These are phyloP conservation scores for Chlamydomonas asymmetrica DNA, from an alignment of 139 green algal genomes.

Conservation along the genomic window DNA sequence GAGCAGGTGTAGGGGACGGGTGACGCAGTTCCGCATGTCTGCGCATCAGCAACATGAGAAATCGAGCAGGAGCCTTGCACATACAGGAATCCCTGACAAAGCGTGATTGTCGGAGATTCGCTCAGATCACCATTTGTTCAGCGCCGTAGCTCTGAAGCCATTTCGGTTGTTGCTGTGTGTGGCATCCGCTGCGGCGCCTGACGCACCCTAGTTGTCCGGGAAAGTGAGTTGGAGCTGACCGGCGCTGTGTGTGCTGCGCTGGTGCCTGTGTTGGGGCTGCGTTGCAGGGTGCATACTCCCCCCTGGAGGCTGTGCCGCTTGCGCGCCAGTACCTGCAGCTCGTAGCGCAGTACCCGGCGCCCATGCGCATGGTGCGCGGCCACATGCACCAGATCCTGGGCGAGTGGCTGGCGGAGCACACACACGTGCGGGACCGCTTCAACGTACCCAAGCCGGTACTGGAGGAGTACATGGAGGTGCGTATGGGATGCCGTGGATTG, in stretches of 20 bases:
- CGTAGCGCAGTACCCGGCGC: conserved; percentile 63
- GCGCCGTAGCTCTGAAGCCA: too few species aligned
- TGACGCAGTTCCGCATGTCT: too few species aligned
- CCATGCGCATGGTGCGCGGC: conserved; percentile 83
- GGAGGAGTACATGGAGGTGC: conserved; percentile 13
- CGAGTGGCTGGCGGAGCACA: conserved; percentile 85
- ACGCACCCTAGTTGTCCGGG: too few species aligned
- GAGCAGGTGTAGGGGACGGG: too few species aligned
- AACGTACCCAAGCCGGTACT: conserved; percentile 37
- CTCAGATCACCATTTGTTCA: too few species aligned
- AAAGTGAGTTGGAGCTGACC: too few species aligned
- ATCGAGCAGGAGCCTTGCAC: too few species aligned
- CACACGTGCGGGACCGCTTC: conserved; percentile 80
- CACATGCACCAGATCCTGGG: conserved; percentile 64
- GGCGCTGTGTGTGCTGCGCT: neutral
- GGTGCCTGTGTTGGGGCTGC: neutral
- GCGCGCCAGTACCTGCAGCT: conserved; percentile 89
- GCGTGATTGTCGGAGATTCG: too few species aligned
- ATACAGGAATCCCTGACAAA: too few species aligned
- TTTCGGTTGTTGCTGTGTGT: too few species aligned
- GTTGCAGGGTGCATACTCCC: neutral
- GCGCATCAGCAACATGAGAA: too few species aligned
- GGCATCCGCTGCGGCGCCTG: too few species aligned
- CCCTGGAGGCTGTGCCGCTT: conserved; percentile 52
- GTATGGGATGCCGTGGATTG: neutral